Evolutionary conservation across 805 yeast genomes (phyloP).

Genomic region (Debaryomyces castellii): DNA sequence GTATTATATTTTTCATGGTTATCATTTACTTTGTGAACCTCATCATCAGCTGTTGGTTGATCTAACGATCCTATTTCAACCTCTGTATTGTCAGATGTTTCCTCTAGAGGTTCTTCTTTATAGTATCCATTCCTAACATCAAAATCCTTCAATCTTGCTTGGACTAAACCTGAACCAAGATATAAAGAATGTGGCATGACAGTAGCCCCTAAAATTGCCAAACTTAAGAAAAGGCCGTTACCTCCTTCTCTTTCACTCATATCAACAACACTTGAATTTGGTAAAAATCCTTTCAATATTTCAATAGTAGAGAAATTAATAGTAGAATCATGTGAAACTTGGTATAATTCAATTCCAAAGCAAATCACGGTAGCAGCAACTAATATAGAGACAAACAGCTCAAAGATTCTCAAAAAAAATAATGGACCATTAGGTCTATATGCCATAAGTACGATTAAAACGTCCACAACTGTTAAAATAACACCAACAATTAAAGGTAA

Average conservation of each 20-base stretch:
- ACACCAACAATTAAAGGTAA: slow-evolving; percentile 79
- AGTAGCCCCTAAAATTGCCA: slow-evolving; percentile 90
- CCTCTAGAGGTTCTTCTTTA: slow-evolving; percentile 16
- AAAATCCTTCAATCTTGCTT: slow-evolving; percentile 75
- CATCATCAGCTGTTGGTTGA: slow-evolving; percentile 2
- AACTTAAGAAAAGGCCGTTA: slow-evolving; percentile 67
- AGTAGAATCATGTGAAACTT: slow-evolving; percentile 53
- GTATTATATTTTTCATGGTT: slow-evolving; percentile 18
- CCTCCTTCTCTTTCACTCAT: slow-evolving; percentile 45
- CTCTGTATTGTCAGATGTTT: slow-evolving; percentile 8
- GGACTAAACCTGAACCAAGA: slow-evolving; percentile 84
- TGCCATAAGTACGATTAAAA: slow-evolving; percentile 71
- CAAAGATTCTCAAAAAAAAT: slow-evolving; percentile 74
- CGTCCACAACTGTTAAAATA: slow-evolving; percentile 76
- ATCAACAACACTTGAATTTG: slow-evolving; percentile 43
- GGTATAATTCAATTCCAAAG: slow-evolving; percentile 64
- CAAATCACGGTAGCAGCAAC: slow-evolving; percentile 77
- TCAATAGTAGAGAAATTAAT: slow-evolving; percentile 47
- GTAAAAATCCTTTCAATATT: slow-evolving; percentile 68
- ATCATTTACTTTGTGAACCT: slow-evolving; percentile 2
- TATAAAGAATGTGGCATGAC: slow-evolving; percentile 93
- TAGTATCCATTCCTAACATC: slow-evolving; percentile 67
- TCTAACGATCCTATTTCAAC: neutral
- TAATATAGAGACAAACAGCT: slow-evolving; percentile 65
- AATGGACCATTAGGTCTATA: slow-evolving; percentile 75